phyloP scores from a whole-genome alignment of 169 alveolate genomes.

The Babesia ovis region DNA sequence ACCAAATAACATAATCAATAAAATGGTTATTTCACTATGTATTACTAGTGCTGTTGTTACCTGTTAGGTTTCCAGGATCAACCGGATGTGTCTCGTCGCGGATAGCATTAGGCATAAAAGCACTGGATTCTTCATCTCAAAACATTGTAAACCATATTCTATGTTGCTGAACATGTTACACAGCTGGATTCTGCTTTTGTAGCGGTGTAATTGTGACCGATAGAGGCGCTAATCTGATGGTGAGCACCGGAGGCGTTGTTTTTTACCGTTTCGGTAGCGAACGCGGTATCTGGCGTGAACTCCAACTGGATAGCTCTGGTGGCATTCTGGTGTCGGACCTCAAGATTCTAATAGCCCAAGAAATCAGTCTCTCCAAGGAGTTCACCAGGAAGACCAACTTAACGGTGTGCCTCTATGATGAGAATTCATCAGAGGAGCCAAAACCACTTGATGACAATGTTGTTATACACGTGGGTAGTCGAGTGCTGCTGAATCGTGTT shows the following conservation, averaged over 20 bases:
- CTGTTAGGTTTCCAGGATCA: too few species aligned
- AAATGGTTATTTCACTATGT: too few species aligned
- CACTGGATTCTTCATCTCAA: too few species aligned
- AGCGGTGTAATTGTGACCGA: neutral
- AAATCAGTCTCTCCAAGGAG: constrained; percentile 54
- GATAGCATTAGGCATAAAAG: too few species aligned
- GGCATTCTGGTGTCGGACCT: constrained; percentile 63
- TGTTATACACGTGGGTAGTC: constrained; percentile 57
- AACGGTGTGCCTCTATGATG: constrained; percentile 52
- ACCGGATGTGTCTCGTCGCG: too few species aligned
- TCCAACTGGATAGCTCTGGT: constrained; percentile 32
- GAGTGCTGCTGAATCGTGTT: constrained; percentile 54
- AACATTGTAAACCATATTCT: too few species aligned
- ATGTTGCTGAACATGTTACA: too few species aligned
- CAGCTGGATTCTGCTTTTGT: too few species aligned
- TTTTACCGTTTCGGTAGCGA: constrained; percentile 72
- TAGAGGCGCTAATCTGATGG: constrained; percentile 6
- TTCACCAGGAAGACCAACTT: constrained; percentile 62
- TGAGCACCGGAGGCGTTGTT: constrained; percentile 26
- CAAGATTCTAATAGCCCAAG: constrained; percentile 64
- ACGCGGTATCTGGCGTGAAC: constrained; percentile 69
- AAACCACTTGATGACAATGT: constrained; percentile 56
- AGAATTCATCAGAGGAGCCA: constrained; percentile 28
- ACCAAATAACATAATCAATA: too few species aligned
- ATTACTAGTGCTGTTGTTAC: too few species aligned